phyloP scores from a whole-genome alignment of 2,329 filamentous ascomycete species.

The Tricladium varicosporioides region DNA sequence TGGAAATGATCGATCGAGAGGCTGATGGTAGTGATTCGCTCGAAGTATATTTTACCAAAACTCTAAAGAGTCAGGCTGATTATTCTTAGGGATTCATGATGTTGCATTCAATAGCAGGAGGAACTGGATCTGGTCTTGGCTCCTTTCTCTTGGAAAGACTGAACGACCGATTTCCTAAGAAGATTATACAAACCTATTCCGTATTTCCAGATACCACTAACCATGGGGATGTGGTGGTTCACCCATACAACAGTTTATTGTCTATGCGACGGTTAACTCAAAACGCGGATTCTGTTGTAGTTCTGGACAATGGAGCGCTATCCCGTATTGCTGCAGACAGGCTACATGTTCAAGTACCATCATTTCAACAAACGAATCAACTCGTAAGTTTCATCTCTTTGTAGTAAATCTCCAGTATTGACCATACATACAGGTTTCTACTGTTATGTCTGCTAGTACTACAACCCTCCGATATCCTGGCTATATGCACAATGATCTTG shows the following conservation, averaged over 20 bases:
- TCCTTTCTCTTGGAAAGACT: slow-evolving; percentile 92
- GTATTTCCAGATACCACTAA: slow-evolving; percentile 95
- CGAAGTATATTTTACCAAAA: slow-evolving; percentile 54
- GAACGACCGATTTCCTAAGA: slow-evolving; percentile 97
- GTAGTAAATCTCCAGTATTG: slow-evolving; percentile 4
- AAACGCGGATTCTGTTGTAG: slow-evolving; percentile 96
- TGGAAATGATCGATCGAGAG: slow-evolving; percentile 99
- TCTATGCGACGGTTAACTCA: slow-evolving; percentile 89
- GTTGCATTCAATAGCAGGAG: slow-evolving; percentile 94
- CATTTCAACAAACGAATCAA: slow-evolving; percentile 97
- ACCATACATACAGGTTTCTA: slow-evolving; percentile 63
- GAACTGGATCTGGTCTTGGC: slow-evolving; percentile 92
- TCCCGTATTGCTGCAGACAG: slow-evolving; percentile 92
- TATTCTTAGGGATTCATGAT: slow-evolving; percentile 86
- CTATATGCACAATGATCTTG: slow-evolving; percentile 99
- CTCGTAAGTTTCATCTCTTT: slow-evolving; percentile 52
- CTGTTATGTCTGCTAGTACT: slow-evolving; percentile 97
- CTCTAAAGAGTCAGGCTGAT: slow-evolving; percentile 23
- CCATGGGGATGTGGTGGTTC: slow-evolving; percentile 86
- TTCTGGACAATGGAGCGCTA: slow-evolving; percentile 92
- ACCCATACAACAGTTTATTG: slow-evolving; percentile 95
- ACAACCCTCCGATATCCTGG: slow-evolving; percentile 95
- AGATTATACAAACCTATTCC: slow-evolving; percentile 98
- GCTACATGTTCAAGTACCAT: slow-evolving; percentile 91
- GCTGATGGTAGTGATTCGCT: slow-evolving; percentile 97